Percentiles rank a stretch among this genome's conserved stretches.
phyloP scores from a whole-genome alignment of 441 rosid species.

The Eutrema salsugineum region DNA sequence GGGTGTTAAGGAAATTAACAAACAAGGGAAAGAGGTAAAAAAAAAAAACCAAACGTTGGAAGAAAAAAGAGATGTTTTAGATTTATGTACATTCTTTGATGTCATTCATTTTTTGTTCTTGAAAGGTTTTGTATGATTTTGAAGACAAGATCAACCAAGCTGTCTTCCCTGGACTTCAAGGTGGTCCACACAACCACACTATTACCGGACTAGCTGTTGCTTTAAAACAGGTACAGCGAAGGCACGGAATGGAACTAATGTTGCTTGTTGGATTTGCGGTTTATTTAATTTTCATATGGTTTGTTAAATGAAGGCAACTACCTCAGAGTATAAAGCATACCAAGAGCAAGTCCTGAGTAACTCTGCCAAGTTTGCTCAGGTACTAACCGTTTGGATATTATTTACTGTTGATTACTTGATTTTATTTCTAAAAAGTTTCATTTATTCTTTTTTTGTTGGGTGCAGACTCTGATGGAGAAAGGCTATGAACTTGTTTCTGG shows the following conservation, averaged over 20 bases:
- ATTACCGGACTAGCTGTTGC: slow-evolving; percentile 95
- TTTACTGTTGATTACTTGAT: not conserved
- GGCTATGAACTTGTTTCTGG: slow-evolving; percentile 97
- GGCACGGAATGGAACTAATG: not conserved
- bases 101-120: slow-evolving; percentile 9
- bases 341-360: slow-evolving; percentile 93
- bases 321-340: slow-evolving; percentile 90
- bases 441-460: not conserved
- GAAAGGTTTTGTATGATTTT: slow-evolving; percentile 76
- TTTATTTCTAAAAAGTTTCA: not conserved
- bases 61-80: not conserved
- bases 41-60: not conserved
- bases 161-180: slow-evolving; percentile 99
- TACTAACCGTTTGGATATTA: slow-evolving; percentile 16
- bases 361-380: slow-evolving; percentile 81
- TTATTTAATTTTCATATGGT: not conserved
- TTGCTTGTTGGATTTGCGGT: not conserved
- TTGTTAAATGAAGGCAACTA: slow-evolving; percentile 47
- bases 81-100: slow-evolving; percentile 3
- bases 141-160: slow-evolving; percentile 98
- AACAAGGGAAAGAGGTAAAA: slow-evolving; percentile 89
- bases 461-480: slow-evolving; percentile 61
- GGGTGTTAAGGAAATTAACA: slow-evolving; percentile 88
- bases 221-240: slow-evolving; percentile 65
- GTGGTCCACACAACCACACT: slow-evolving; percentile 98